Base-by-base conservation (phyloP, 257 asterid species). In the Lycium barbarum region DNA sequence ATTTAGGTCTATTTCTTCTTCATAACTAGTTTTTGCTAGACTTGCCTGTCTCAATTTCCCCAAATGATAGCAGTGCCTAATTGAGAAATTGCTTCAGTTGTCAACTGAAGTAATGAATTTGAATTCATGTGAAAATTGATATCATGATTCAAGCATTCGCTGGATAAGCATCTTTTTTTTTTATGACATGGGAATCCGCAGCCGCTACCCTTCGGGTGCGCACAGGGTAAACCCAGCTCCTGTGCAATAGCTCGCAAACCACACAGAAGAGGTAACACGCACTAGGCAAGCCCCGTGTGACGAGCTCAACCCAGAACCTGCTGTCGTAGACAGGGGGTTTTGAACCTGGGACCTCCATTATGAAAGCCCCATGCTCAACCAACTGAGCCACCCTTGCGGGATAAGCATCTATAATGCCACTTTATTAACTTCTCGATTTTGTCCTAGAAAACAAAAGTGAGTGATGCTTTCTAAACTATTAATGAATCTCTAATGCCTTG, bases 111-210 rank as follows among this genome's bases (percentile, higher is more conserved):
- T 14, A 22, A 76, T 49, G 82, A 76, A 14, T 55, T 76, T 49
- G 63, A 20, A 22, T 51, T 51, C 47, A 76, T 76, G 81, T 47
- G 81, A 49, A 49, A 74, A 51, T 74, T 74, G 81, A 51, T 26
- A 49, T 53, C 61, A 74, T 12, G 81, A 74, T 74, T 47, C 82
- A 51, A 76, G 63, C 63, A 76, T 51, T 74, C 26, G 10, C 63
- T 76, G 22, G 63, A 76, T 57, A 76, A 51, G 63, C 63, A 6
- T 76, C 62, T 26, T 26, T 26, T 26, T 26, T 26, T 26, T 26
- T 26, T 26, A 26, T 26, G 33, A 26, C 33, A 26, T 26, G 33
- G 33, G 33, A 26, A 26, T 26, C 33, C 33, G 33, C 33, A 26
- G 33, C 33, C 33, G 33, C 33, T 26, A 26, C 33, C 33, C 33